A percentile compares a stretch with the other conserved stretches of the same genome.
phyloP scores from a whole-genome alignment of 768 basidiomycete genomes.

The Podaxis mareebaensis region DNA sequence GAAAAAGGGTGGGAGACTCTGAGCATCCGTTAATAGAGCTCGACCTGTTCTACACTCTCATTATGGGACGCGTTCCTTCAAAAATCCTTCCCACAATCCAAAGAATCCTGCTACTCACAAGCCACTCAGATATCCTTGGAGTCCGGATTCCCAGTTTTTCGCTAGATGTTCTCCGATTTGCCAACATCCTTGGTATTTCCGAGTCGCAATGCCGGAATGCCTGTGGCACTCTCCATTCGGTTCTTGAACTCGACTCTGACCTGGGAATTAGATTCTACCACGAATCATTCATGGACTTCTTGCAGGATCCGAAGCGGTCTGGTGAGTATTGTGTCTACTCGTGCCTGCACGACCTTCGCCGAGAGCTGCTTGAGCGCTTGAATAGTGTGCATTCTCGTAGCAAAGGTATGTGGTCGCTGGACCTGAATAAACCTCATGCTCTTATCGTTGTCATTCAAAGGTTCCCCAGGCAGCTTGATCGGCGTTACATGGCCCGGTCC shows the following conservation, averaged over 20 bases:
- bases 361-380: not conserved
- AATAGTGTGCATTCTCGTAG: not conserved
- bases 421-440: too few relatives aligned
- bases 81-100: not conserved
- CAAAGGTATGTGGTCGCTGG: not conserved
- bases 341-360: not conserved
- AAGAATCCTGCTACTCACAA: not conserved
- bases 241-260: not conserved
- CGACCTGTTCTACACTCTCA: conserved; percentile 1
- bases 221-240: not conserved
- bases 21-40: not conserved
- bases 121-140: not conserved
- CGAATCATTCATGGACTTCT: conserved; percentile 1
- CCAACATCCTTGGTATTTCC: not conserved
- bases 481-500: not conserved
- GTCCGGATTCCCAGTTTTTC: too few relatives aligned
- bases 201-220: not conserved
- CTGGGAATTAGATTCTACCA: not conserved
- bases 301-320: not conserved
- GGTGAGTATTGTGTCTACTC: not conserved
- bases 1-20: not conserved
- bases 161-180: not conserved
- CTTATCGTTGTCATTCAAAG: not conserved
- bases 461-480: not conserved
- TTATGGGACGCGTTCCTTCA: not conserved